A percentile compares a stretch with the other conserved stretches of the same genome.
These are phyloP conservation scores for Rhizophlyctis rosea DNA, from an alignment of 192 early-diverging fungal species.

Conservation along the genomic window DNA sequence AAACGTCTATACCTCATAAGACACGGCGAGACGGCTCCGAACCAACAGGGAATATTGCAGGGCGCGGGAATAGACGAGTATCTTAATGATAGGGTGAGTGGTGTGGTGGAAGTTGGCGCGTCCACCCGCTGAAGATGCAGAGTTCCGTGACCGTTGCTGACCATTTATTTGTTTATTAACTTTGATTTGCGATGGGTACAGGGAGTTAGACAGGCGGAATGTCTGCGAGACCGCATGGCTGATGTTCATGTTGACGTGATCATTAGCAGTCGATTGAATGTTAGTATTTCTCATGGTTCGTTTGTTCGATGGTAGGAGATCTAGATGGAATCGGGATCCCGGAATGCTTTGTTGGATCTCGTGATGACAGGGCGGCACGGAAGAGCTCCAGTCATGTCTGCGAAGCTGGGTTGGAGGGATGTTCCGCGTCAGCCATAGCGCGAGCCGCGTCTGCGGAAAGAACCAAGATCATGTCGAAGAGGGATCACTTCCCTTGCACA, in stretches of 20 bases:
- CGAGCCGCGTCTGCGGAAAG: too few relatives aligned
- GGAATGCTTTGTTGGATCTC: background rate
- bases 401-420: too few relatives aligned
- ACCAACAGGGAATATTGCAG: constrained; percentile 44
- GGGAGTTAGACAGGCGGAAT: constrained; percentile 35
- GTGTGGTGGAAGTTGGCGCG: too few relatives aligned
- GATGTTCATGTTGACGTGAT: constrained; percentile 36
- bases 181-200: background rate
- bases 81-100: constrained; percentile 36
- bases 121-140: too few relatives aligned
- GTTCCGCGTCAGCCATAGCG: too few relatives aligned
- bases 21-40: constrained; percentile 52
- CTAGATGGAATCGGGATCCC: background rate
- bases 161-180: background rate
- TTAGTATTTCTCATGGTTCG: constrained; percentile 4
- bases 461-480: too few relatives aligned
- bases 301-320: background rate
- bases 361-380: too few relatives aligned
- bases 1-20: constrained; percentile 51
- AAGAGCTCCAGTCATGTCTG: too few relatives aligned
- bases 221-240: constrained; percentile 21
- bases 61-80: constrained; percentile 42
- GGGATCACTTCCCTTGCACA: too few relatives aligned
- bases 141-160: background rate
- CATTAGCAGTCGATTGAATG: constrained; percentile 40